Conservation (phyloP, 2,329 filamentous ascomycete species). For the Fusarium camptoceras region DNA sequence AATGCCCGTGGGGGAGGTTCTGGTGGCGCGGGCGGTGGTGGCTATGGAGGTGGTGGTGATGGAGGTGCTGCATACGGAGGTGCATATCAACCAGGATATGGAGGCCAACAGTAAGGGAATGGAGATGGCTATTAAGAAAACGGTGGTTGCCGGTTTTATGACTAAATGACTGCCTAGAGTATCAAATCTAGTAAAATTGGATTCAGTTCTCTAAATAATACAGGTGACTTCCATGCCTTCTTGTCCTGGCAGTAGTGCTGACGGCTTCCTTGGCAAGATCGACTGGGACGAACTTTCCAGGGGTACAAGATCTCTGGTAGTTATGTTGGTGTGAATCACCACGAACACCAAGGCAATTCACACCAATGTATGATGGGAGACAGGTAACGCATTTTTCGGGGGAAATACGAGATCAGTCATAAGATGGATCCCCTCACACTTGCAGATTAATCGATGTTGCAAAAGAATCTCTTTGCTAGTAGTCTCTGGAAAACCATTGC, state of each 20-base stretch:
- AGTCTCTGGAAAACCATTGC: no score
- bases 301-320: no score
- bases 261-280: no score
- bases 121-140: not conserved
- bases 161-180: no score
- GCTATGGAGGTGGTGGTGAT: not conserved
- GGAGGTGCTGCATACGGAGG: not conserved
- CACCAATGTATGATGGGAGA: no score
- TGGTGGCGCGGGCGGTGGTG: not conserved
- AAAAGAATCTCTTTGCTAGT: no score
- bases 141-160: not conserved
- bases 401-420: no score
- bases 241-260: not conserved
- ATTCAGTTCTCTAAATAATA: not conserved
- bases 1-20: not conserved
- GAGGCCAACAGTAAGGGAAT: not conserved
- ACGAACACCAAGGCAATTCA: no score
- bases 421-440: no score
- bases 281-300: no score
- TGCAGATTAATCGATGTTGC: no score
- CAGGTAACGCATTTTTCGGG: no score
- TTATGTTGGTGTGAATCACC: accelerated
- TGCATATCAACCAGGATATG: not conserved
- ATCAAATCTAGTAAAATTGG: accelerated
- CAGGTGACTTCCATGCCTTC: not conserved